Percentiles rank a stretch among this genome's conserved stretches.
Conservation (phyloP, 495 filamentous ascomycete species). For the Geopyxis carbonaria region DNA sequence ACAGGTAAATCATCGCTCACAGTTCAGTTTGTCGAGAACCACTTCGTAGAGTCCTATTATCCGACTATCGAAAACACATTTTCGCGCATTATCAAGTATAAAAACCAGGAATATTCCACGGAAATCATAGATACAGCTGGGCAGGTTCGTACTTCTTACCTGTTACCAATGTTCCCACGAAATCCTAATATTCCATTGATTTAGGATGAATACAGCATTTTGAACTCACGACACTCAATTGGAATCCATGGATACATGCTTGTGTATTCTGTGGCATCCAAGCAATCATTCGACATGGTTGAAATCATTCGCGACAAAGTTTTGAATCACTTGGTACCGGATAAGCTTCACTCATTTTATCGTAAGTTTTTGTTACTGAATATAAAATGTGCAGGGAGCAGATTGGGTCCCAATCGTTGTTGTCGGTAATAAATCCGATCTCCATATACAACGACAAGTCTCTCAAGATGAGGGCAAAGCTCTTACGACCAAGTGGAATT, state of each 20-base stretch:
- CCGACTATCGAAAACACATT: conserved; percentile 99
- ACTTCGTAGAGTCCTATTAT: conserved; percentile 98
- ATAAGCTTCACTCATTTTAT: background rate
- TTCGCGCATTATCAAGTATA: conserved; percentile 79
- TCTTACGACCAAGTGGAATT: conserved; percentile 69
- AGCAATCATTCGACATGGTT: conserved; percentile 93
- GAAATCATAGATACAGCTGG: conserved; percentile 98
- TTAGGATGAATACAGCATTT: conserved; percentile 93
- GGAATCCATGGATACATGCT: conserved; percentile 99
- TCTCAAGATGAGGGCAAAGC: conserved; percentile 63
- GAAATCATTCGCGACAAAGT: conserved; percentile 93
- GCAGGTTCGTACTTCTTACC: conserved; percentile 44
- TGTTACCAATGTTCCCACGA: no score
- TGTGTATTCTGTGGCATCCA: conserved; percentile 84
- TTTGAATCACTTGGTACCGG: conserved; percentile 67
- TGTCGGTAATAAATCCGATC: conserved; percentile 92
- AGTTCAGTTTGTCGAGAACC: conserved; percentile 91
- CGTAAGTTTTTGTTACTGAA: conserved; percentile 6
- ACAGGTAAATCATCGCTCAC: conserved; percentile 94
- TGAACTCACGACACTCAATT: conserved; percentile 98
- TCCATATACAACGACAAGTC: conserved; percentile 90
- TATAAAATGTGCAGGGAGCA: conserved; percentile 48
- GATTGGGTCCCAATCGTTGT: conserved; percentile 85
- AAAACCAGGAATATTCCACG: conserved; percentile 81
- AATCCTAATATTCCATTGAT: no score